Percentiles rank a stretch among this genome's conserved stretches.
Conservation (phyloP, 2,329 filamentous ascomycete species). For the Verticillium isaacii region DNA sequence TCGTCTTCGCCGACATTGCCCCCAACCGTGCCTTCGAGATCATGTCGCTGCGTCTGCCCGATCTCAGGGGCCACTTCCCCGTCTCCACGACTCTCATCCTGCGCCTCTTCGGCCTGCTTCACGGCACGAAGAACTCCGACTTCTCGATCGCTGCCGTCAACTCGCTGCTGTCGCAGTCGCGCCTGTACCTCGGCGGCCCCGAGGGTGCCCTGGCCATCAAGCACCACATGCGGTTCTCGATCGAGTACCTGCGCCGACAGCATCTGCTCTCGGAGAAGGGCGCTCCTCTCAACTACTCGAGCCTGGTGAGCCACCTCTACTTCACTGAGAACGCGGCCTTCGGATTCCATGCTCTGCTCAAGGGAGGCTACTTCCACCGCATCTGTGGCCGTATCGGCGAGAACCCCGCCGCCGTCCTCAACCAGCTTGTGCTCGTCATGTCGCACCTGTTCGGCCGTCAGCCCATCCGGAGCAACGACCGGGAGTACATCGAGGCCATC, state of each 20-base stretch:
- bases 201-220: slow-evolving; percentile 64
- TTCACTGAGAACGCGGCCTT: slow-evolving; percentile 73
- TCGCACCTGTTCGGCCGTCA: slow-evolving; percentile 65
- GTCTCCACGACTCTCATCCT: slow-evolving; percentile 70
- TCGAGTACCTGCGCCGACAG: slow-evolving; percentile 71
- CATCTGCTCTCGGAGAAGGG: slow-evolving; percentile 58
- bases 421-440: slow-evolving; percentile 63
- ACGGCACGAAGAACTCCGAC: slow-evolving; percentile 58
- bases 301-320: slow-evolving; percentile 67
- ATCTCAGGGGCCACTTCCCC: slow-evolving; percentile 73
- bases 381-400: slow-evolving; percentile 54
- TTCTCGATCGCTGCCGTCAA: slow-evolving; percentile 61
- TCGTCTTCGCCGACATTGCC: slow-evolving; percentile 68
- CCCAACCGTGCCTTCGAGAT: slow-evolving; percentile 59
- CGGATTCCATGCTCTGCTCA: slow-evolving; percentile 70
- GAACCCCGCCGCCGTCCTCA: slow-evolving; percentile 43
- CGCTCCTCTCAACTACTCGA: slow-evolving; percentile 66
- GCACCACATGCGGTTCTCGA: slow-evolving; percentile 75
- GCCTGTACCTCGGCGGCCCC: slow-evolving; percentile 65
- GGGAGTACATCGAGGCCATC: slow-evolving; percentile 32
- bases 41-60: slow-evolving; percentile 68
- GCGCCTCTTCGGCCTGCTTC: slow-evolving; percentile 60
- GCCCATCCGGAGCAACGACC: slow-evolving; percentile 45
- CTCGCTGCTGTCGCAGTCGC: slow-evolving; percentile 63
- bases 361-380: slow-evolving; percentile 61